Conservation (phyloP, 2,329 filamentous ascomycete genomes). For the Penicillium sp. region DNA sequence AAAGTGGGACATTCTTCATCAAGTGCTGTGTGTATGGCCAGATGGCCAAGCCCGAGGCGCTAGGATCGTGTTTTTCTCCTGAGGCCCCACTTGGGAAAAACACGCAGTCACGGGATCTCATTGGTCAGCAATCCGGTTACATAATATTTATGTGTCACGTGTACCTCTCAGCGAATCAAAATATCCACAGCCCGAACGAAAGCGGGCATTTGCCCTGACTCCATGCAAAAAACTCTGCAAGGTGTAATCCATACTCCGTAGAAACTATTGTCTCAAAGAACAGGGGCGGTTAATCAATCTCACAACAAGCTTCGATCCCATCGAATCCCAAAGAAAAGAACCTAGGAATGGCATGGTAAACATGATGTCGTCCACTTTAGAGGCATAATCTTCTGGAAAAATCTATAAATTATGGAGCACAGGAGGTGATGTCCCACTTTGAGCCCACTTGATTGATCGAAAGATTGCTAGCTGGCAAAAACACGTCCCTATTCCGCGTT, state of each 20-base stretch:
- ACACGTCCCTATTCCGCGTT: not conserved
- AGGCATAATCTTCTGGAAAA: not conserved
- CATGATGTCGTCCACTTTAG: not conserved
- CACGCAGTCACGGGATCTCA: not conserved
- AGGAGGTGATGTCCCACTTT: not conserved
- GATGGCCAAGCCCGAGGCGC: not conserved
- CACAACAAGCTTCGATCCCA: not conserved
- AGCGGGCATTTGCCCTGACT: not conserved
- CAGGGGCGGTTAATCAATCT: too few relatives aligned
- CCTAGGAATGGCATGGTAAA: not conserved
- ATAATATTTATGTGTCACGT: not conserved
- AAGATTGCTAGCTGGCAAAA: not conserved
- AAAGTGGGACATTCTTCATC: not conserved
- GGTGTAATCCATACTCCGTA: too few relatives aligned
- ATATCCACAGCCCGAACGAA: not conserved
- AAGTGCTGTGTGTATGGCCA: not conserved
- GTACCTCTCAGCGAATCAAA: not conserved
- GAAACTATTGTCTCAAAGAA: too few relatives aligned
- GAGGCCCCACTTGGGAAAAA: not conserved
- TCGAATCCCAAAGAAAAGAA: not conserved
- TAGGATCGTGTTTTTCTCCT: not conserved
- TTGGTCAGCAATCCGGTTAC: not conserved
- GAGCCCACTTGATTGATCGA: not conserved
- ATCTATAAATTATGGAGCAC: not conserved
- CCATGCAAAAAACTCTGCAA: not conserved